Conservation (phyloP, 495 filamentous ascomycete genomes). For the Ramalina peruviana region DNA sequence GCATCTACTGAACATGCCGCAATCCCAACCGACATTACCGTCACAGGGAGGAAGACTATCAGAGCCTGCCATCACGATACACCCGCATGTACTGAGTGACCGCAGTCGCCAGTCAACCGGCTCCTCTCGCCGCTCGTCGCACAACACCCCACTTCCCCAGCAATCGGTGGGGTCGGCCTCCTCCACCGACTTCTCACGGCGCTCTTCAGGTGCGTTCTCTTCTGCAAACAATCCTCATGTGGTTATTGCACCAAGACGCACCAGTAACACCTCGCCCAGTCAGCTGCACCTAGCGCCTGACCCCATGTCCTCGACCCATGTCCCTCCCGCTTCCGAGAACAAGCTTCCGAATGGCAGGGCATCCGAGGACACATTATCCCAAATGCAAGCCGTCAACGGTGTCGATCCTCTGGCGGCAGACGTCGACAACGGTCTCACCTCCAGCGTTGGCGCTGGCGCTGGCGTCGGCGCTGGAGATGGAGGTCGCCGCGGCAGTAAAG, state of each 20-base stretch:
- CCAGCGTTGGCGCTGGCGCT: slow-evolving; percentile 4
- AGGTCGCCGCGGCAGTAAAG: slow-evolving; percentile 13
- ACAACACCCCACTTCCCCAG: slow-evolving; percentile 6
- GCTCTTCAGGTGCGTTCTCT: slow-evolving; percentile 18
- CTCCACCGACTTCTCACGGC: slow-evolving; percentile 12
- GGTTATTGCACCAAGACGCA: slow-evolving; percentile 10
- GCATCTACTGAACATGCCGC: neutral
- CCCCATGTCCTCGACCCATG: slow-evolving; percentile 1
- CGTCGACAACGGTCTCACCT: neutral
- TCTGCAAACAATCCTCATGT: slow-evolving; percentile 2
- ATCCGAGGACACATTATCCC: slow-evolving; percentile 16
- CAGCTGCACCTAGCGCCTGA: slow-evolving; percentile 18
- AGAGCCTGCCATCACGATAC: neutral
- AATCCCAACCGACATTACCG: neutral
- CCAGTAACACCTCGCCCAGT: slow-evolving; percentile 17
- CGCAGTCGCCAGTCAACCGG: neutral
- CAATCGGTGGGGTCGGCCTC: slow-evolving; percentile 2
- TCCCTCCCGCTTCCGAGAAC: slow-evolving; percentile 10
- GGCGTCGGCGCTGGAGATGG: slow-evolving; percentile 4
- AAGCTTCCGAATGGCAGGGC: slow-evolving; percentile 8
- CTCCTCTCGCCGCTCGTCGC: slow-evolving; percentile 14
- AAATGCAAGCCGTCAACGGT: slow-evolving; percentile 5
- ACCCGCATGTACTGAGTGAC: neutral
- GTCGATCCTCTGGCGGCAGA: neutral
- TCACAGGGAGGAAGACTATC: neutral